Evolutionary conservation across 73 alveolate genomes (phyloP).

Genomic region (Paramecium pentaurelia): DNA sequence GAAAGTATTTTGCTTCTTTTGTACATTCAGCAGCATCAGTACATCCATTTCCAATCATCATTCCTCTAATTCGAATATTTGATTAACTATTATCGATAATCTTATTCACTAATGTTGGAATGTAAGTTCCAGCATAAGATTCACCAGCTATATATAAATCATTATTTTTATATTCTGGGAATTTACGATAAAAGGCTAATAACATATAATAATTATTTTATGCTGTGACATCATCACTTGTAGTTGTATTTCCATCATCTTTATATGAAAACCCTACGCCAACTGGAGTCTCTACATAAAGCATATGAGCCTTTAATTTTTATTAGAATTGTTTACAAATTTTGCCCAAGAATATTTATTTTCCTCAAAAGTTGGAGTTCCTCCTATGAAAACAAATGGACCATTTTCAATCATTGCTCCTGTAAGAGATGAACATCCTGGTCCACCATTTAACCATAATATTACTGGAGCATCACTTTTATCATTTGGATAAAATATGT

Average conservation of each 20-base stretch:
- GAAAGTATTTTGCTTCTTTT: slow-evolving; percentile 3
- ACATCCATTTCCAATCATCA: slow-evolving; percentile 56
- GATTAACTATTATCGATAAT: slow-evolving; percentile 47
- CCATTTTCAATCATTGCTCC: slow-evolving; percentile 90
- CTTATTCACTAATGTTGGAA: slow-evolving; percentile 79
- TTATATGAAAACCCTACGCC: slow-evolving; percentile 91
- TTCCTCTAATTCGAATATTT: slow-evolving; percentile 30
- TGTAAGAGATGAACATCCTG: slow-evolving; percentile 92
- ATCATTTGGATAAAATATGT: background rate
- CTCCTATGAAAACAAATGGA: slow-evolving; percentile 73
- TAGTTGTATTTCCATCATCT: slow-evolving; percentile 66
- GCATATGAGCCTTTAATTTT: slow-evolving; percentile 20
- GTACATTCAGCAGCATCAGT: slow-evolving; percentile 56
- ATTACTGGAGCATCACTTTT: background rate
- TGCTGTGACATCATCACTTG: slow-evolving; percentile 66
- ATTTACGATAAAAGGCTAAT: background rate
- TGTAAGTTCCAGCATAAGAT: slow-evolving; percentile 94
- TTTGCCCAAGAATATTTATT: slow-evolving; percentile 82
- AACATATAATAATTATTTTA: slow-evolving; percentile 67
- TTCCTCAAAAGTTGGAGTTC: slow-evolving; percentile 22
- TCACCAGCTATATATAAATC: slow-evolving; percentile 90
- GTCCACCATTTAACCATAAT: slow-evolving; percentile 96
- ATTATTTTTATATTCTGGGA: slow-evolving; percentile 68
- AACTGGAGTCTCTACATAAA: slow-evolving; percentile 31
- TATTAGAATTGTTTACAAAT: background rate